Base-by-base conservation (phyloP, 2,329 filamentous ascomycete species). In the Apiospora saccharicola region DNA sequence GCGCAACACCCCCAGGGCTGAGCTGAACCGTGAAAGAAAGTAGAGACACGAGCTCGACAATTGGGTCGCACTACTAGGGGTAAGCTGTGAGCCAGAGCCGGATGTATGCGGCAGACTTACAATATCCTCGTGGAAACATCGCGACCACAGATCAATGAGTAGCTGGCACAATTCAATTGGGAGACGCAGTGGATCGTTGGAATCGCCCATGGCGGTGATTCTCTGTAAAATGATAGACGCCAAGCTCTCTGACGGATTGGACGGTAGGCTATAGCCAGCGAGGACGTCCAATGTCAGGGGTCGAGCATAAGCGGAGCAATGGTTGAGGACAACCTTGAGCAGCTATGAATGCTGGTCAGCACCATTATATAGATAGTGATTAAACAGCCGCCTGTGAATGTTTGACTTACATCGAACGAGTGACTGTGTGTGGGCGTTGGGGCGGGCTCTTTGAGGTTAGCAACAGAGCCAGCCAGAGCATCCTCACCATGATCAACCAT, bases 201-300 rank as follows among this genome's bases (percentile, higher is more conserved):
- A 83, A 67, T 82, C 85, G 70, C 88, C 88, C 74, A 91, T 85
- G 7, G 85, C 79, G 0, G 91, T 89, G n/a, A 96, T 82, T 64
- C 88, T 88, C 74, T 93, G 90, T 70, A 94, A 88, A 43, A 95
- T 88, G 30, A 91, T 85, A 3, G 92, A 90, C 0, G 92, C 90
- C 8, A 95, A 85, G 0, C 90, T 91, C 67, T 87, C 87, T 0
- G 82, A 80, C 1, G 88, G 87, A n/a, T 89, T 84, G 0, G 92
- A 93, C 1, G 92, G 91, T 70, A 94, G 91, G 4, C 85, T 80
- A 79, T 91, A 90, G 67, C 88, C 89, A 10, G 91, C 87, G 22
- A 96, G 84, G 1, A 88, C 86, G 76, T 96, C 93, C 67, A 96
- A 88, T 0, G 90, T 91, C 22, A 91, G 86, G 3, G 90, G 87